Evolutionary conservation across 2,329 filamentous ascomycete species (phyloP), one percentile per base, ranked within the genome.

Genomic region (Penicillium digitatum): DNA sequence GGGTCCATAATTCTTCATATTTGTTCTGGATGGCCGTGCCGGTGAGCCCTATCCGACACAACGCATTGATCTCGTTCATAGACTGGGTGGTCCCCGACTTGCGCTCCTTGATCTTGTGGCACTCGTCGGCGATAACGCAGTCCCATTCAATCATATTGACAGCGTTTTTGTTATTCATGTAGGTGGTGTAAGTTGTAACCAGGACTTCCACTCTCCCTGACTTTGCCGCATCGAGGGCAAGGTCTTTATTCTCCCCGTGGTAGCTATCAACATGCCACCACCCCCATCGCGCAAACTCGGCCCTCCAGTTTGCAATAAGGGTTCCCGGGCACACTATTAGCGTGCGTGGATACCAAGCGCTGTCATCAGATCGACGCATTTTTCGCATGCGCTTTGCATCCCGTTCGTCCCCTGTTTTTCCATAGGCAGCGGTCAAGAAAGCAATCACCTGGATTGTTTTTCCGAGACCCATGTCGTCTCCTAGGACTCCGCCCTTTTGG

Each of bases 11-110:
- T 71, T 99, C 94, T 69, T 96, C 90, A 70, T 99, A 99, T 62
- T 90, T 94, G 72, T 99, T 99, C 69, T 99, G 94, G 42, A 99
- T 96, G 0, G 93, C 93, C 0, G 94, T 99, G 2, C 94, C 94
- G 0, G 92, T 97, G 9, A 99, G 79, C 0, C 94, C 94, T 57
- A 99, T 92, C 32, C 94, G 84, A 68, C 94, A 97, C 2, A 97
- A 81, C 0, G 92, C 86, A 64, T 99, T 99, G 63, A 97, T 79
- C 58, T 92, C 84, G 64, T 90, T 89, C 87, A 99, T 93, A 0
- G 91, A 87, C 66, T 88, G 84, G 0, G 93, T 94, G 8, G 87
- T 88, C 58, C 87, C 88, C 0, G 92, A 87, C 40, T 77, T 81
- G 46, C 82, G 81, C 62, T 93, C 90, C 74, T 97, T 99, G 69